These are phyloP conservation scores for Hawksworthiomyces lignivorus DNA, from an alignment of 2,329 filamentous ascomycete species.

Conservation along the genomic window DNA sequence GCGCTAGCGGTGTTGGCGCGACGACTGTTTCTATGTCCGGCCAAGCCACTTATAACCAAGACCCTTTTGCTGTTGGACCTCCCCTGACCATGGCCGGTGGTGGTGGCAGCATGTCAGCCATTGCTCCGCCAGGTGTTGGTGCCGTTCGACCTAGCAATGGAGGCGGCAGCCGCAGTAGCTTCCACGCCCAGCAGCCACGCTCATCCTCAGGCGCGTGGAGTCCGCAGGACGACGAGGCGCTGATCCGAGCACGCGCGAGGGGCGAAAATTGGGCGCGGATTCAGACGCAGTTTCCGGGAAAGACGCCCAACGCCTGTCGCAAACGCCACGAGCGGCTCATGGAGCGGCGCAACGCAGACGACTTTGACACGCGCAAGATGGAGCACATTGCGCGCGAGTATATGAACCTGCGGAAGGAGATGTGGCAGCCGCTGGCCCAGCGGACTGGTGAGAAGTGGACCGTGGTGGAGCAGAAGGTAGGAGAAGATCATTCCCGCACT, in stretches of 20 bases:
- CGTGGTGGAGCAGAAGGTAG: conserved; percentile 57
- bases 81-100: conserved; percentile 20
- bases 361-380: conserved; percentile 71
- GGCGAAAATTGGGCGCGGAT: conserved; percentile 82
- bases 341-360: conserved; percentile 65
- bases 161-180: conserved; percentile 16
- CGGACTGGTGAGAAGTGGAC: conserved; percentile 77
- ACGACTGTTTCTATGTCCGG: background rate
- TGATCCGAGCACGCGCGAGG: conserved; percentile 63
- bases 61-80: conserved; percentile 26
- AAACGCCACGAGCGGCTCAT: conserved; percentile 82
- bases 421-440: conserved; percentile 70
- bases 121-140: too few relatives aligned
- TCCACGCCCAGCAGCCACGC: conserved; percentile 35
- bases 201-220: conserved; percentile 64
- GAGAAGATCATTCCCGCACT: too few relatives aligned
- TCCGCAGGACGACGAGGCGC: conserved; percentile 62
- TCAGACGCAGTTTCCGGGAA: conserved; percentile 65
- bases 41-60: conserved; percentile 18
- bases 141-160: too few relatives aligned
- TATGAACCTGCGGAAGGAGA: conserved; percentile 69
- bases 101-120: too few relatives aligned
- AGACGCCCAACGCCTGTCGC: conserved; percentile 76
- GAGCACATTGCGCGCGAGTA: conserved; percentile 71
- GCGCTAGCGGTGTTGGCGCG: background rate